These are phyloP conservation scores for Postia placenta DNA, from an alignment of 768 basidiomycete genomes.

Conservation along the genomic window DNA sequence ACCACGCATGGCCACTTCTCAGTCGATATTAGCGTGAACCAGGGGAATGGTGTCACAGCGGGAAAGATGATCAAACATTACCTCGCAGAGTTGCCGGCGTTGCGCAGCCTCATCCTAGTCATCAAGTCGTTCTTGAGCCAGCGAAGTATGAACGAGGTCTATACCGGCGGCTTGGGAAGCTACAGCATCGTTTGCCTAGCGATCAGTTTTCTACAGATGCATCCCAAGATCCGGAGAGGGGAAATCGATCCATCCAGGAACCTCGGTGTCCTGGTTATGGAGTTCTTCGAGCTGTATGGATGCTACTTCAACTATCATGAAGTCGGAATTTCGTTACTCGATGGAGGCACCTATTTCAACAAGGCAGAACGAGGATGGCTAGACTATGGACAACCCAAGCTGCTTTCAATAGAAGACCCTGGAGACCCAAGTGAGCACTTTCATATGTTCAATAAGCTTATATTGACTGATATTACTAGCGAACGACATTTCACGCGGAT, in stretches of 20 bases:
- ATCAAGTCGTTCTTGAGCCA: constrained; percentile 89
- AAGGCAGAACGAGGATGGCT: constrained; percentile 82
- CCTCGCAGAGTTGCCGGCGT: constrained; percentile 65
- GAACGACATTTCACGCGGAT: constrained; percentile 90
- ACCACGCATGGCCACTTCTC: constrained; percentile 76
- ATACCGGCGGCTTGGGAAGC: constrained; percentile 88
- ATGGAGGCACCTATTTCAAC: constrained; percentile 85
- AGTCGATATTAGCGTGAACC: constrained; percentile 93
- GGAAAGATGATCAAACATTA: constrained; percentile 79
- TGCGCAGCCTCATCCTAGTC: constrained; percentile 80
- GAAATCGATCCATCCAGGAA: constrained; percentile 87
- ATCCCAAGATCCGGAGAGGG: constrained; percentile 85
- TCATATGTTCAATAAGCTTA: not conserved
- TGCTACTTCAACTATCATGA: constrained; percentile 86
- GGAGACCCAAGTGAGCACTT: constrained; percentile 69
- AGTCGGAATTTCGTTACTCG: constrained; percentile 81
- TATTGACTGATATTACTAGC: constrained; percentile 36
- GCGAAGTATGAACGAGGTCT: constrained; percentile 96
- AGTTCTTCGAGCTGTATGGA: constrained; percentile 97
- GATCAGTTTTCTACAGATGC: constrained; percentile 94
- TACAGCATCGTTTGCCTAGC: constrained; percentile 93
- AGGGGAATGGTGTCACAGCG: constrained; percentile 75
- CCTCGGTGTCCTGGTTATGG: constrained; percentile 89
- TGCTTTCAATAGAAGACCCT: constrained; percentile 91
- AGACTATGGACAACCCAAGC: constrained; percentile 44